Base-by-base conservation (phyloP, 805 yeast species). In the Sugiyamaella lignohabitans region DNA sequence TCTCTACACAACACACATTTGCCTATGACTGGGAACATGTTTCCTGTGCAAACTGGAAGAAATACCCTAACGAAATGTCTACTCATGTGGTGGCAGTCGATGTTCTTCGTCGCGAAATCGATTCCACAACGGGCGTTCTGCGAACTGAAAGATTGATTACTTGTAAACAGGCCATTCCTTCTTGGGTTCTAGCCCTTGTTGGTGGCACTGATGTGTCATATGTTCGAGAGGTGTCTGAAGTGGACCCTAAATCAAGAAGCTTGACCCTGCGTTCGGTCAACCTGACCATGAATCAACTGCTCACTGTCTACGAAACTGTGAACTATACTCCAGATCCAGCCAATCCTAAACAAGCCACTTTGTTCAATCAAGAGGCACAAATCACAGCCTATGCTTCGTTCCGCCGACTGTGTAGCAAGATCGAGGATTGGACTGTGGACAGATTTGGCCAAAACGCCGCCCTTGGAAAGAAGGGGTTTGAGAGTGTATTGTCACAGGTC, bases 71-170 rank as follows among this genome's bases (percentile, higher is more conserved):
- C 62, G 95, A 88, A 57, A 73, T 82, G 49, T 81, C 96, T 5
- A 77, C 95, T 0, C 98, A 91, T 65, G 98, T 91, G 6, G 82
- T 87, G 23, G 93, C 93, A 1, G 98, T 93, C 17, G 98, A 91
- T 62, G 87, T 87, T 1, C 65, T 91, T 27, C 72, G 84, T 49
- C 73, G 98, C 53, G 87, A 82, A 56, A 59, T 87, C 18, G 76
- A 79, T 55, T 66, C 72, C 1, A 66, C 63, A 5, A 73, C 75
- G 1, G 74, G 74, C 3, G 70, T 76, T 2, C 70, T 91, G 37
- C 73, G 82, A 17, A 84, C 47, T 0, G 97, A 91, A 66, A 72
- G 97, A 52, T 71, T 89, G 45, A 86, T 89, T 49, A 88, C 93
- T 1, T 86, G 94, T 63, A 76, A 82, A 53, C 98, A 89, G 61